Percentiles rank a stretch among this genome's conserved stretches.
Evolutionary conservation across 495 filamentous ascomycete species (phyloP).

Genomic region (Pseudotulostoma volvatum): DNA sequence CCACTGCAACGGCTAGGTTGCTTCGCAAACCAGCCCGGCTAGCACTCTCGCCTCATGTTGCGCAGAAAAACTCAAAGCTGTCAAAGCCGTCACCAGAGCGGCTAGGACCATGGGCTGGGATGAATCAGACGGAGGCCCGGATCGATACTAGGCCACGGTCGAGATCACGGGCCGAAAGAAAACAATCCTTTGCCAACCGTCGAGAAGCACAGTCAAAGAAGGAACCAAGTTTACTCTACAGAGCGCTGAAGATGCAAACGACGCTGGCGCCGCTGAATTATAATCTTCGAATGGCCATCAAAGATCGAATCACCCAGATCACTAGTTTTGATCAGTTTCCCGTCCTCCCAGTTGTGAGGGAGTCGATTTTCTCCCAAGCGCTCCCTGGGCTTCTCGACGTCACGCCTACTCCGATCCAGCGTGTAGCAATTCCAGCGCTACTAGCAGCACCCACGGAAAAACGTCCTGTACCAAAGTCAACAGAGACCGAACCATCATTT

Average conservation of each 20-base stretch:
- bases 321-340: conserved; percentile 68
- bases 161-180: conserved; percentile 25
- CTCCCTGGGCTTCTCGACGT: conserved; percentile 54
- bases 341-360: conserved; percentile 54
- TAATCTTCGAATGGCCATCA: conserved; percentile 48
- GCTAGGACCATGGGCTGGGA: conserved; percentile 53
- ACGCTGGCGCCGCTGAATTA: conserved; percentile 60
- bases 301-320: conserved; percentile 46
- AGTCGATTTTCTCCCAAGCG: conserved; percentile 52
- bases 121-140: conserved; percentile 62
- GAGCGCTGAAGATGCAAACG: conserved; percentile 91
- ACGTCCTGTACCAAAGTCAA: conserved; percentile 9
- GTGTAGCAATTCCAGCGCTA: conserved; percentile 67
- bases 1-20: conserved; percentile 23
- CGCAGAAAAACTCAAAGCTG: conserved; percentile 31
- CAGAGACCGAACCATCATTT: conserved; percentile 26
- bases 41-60: conserved; percentile 61
- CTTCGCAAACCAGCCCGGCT: conserved; percentile 49
- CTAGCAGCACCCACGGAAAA: conserved; percentile 32
- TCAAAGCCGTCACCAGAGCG: conserved; percentile 18
- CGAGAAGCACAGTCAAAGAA: conserved; percentile 15
- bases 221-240: conserved; percentile 39
- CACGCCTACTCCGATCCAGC: conserved; percentile 74
- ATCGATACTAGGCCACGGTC: conserved; percentile 26
- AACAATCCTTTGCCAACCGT: conserved; percentile 17